These are phyloP conservation scores for Huntiella bhutanensis DNA, from an alignment of 2,329 filamentous ascomycete genomes.

Conservation along the genomic window DNA sequence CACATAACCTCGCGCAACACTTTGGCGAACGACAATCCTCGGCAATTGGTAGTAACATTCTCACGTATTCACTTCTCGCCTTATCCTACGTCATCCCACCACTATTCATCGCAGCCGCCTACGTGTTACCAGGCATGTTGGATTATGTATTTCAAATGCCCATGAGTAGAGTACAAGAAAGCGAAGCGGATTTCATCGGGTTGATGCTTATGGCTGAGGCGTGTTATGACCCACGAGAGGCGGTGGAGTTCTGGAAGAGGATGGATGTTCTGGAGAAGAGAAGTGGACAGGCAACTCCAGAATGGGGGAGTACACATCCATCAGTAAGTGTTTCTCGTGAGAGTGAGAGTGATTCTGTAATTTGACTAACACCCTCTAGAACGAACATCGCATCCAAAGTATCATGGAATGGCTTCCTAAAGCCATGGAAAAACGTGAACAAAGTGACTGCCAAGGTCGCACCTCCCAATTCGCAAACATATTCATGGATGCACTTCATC, in stretches of 20 bases:
- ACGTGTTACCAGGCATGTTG: conserved; percentile 29
- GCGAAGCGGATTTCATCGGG: conserved; percentile 64
- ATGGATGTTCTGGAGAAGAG: conserved; percentile 35
- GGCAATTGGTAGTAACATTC: conserved; percentile 31
- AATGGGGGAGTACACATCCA: conserved; percentile 62
- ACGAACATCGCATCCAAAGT: conserved; percentile 43
- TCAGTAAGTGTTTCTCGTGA: conserved; percentile 30
- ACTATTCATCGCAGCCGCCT: conserved; percentile 23
- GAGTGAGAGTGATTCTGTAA: background rate
- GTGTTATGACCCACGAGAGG: conserved; percentile 53
- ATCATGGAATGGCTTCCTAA: conserved; percentile 44
- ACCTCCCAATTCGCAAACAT: conserved; percentile 32
- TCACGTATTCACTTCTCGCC: conserved; percentile 30
- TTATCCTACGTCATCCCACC: conserved; percentile 27
- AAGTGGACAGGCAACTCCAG: conserved; percentile 34
- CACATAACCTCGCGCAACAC: conserved; percentile 54
- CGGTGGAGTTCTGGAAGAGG: conserved; percentile 45
- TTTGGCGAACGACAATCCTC: conserved; percentile 42
- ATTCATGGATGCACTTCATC: conserved; percentile 28
- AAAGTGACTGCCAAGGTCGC: conserved; percentile 32
- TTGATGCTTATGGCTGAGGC: conserved; percentile 68
- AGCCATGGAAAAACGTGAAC: conserved; percentile 32
- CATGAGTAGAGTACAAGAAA: conserved; percentile 52
- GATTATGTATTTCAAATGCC: conserved; percentile 48
- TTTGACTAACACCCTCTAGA: conserved; percentile 20